These are phyloP conservation scores for Podospora sp. DNA, from an alignment of 495 filamentous ascomycete species.

Conservation along the genomic window DNA sequence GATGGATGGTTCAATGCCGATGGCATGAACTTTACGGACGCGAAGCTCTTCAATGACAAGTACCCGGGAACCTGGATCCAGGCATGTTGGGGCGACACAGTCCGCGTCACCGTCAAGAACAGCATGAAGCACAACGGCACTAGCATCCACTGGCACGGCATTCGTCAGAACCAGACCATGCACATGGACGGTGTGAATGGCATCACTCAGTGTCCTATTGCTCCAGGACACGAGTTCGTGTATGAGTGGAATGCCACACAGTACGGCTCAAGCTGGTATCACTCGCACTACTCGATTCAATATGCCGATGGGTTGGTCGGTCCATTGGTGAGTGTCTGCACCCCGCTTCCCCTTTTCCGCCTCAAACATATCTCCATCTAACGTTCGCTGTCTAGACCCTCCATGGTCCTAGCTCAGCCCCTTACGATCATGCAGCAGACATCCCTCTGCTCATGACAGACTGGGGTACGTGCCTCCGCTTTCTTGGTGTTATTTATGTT, in stretches of 20 bases:
- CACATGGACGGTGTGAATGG: conserved; percentile 44
- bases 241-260: conserved; percentile 51
- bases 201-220: conserved; percentile 50
- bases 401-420: conserved; percentile 50
- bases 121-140: not conserved
- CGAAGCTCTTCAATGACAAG: conserved; percentile 2
- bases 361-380: too few relatives aligned
- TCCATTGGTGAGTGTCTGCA: conserved; percentile 37
- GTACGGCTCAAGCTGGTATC: conserved; percentile 43
- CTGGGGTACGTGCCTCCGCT: conserved; percentile 33
- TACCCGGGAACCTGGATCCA: conserved; percentile 14
- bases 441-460: conserved; percentile 35
- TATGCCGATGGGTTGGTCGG: conserved; percentile 53
- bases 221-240: conserved; percentile 38
- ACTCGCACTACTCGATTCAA: conserved; percentile 55
- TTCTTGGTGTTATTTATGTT: not conserved
- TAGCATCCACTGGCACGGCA: conserved; percentile 16
- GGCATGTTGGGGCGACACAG: conserved; percentile 12
- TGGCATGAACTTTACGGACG: not conserved
- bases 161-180: conserved; percentile 31
- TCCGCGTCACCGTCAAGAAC: conserved; percentile 8
- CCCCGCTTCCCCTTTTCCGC: too few relatives aligned
- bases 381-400: conserved; percentile 27
- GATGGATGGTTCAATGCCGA: conserved; percentile 5
- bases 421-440: conserved; percentile 45